Evolutionary conservation across 345 rosid species (phyloP).

Genomic region (Toxicodendron radicans): DNA sequence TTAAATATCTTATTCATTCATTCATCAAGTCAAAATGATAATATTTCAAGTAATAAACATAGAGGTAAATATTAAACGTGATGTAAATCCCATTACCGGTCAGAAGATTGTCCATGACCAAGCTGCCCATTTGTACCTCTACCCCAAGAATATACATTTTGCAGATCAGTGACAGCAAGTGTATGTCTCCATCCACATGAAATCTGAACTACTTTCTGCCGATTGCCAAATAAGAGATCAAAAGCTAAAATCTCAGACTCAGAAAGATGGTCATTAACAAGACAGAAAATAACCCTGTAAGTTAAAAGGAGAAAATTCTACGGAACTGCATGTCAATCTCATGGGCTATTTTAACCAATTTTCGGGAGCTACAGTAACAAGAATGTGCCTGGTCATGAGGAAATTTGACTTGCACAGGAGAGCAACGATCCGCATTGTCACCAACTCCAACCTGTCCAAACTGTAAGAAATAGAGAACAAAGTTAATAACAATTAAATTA

Average conservation of each 20-base stretch:
- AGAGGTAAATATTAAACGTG: slow-evolving; percentile 6
- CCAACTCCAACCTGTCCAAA: slow-evolving; percentile 99
- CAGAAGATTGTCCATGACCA: slow-evolving; percentile 74
- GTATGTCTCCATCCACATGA: slow-evolving; percentile 99
- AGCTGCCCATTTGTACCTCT: slow-evolving; percentile 99
- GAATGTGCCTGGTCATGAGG: slow-evolving; percentile 79
- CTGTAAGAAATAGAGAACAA: slow-evolving; percentile 46
- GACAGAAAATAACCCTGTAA: slow-evolving; percentile 11
- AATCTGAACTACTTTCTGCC: slow-evolving; percentile 78
- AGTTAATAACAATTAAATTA: not conserved
- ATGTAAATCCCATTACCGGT: slow-evolving; percentile 54
- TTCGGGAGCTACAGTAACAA: slow-evolving; percentile 29
- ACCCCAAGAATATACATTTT: slow-evolving; percentile 94
- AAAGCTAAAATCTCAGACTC: slow-evolving; percentile 17
- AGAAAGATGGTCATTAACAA: not conserved
- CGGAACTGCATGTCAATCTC: slow-evolving; percentile 27
- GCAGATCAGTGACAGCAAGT: slow-evolving; percentile 73
- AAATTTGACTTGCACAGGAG: slow-evolving; percentile 78
- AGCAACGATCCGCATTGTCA: slow-evolving; percentile 68
- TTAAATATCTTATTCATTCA: not conserved
- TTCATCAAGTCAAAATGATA: not conserved
- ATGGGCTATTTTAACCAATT: slow-evolving; percentile 31
- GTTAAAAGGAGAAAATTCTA: slow-evolving; percentile 24
- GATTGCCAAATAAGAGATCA: slow-evolving; percentile 18
- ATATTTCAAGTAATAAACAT: not conserved